Evolutionary conservation across 148 eudicot genomes (phyloP), one percentile per base, ranked within the genome.

Genomic region (Amaranthus palmeri): DNA sequence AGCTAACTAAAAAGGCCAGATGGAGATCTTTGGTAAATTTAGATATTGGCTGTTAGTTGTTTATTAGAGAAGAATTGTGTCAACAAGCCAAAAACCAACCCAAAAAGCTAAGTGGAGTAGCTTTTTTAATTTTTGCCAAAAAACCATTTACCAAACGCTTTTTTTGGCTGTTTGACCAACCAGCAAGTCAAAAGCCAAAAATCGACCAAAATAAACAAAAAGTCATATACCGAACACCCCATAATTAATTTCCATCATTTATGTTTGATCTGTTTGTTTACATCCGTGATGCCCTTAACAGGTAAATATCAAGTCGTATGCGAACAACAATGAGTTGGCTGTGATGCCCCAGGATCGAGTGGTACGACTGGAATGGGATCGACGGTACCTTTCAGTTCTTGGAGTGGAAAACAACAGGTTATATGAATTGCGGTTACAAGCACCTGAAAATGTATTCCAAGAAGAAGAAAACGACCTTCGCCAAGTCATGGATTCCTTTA

Each of bases 221-320:
- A 25, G 36, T 25, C 36, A 25, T 25, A 25, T 25, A 25, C 0
- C 36, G 36, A 25, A 25, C 36, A 25, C 36, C 36, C 36, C 36
- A 25, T 61, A 17, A 13, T 52, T 8, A 62, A 43, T 42, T 5
- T 54, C 42, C 61, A 10, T 3, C 56, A 10, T 45, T 12, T n/a
- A 18, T 18, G 55, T 65, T 56, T 47, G 58, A 4, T 17, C 49
- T 17, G 13, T 50, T 2, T 11, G 46, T 12, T 59, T 54, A 57
- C 43, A 15, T 41, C 17, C n/a, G 57, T 58, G 51, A 65, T 45
- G 43, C 50, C 43, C 1, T 41, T 9, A 57, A 58, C 76, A 95
- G 99, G 99, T 84, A 9, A 95, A 91, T 78, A 95, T 95, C 62
- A 91, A 91, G 87, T 95, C 99, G 12, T 95, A 80, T 47, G 99